Conservation (phyloP, 108 stramenopile genomes). For the Aurantiochytrium sp. region DNA sequence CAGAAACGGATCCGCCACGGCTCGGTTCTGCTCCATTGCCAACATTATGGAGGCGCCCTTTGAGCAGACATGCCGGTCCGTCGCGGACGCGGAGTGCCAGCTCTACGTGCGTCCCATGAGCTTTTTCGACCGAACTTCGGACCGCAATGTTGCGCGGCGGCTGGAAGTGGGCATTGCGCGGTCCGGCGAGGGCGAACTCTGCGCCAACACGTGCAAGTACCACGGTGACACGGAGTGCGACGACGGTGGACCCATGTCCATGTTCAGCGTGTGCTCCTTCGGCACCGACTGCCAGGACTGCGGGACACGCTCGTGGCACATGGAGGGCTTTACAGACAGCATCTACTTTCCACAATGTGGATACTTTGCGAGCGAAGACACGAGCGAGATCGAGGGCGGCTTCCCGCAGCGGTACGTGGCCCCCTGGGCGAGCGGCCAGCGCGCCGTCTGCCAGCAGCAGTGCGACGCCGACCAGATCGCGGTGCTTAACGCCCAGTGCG, state of each 20-base stretch:
- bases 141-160: neutral
- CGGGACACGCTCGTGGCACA: neutral
- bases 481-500: too few relatives aligned
- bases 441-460: neutral
- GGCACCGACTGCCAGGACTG: slow-evolving; percentile 10
- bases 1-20: neutral
- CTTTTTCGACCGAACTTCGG: neutral
- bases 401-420: neutral
- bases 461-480: neutral
- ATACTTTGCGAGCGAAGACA: neutral
- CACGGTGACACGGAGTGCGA: neutral
- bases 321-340: neutral
- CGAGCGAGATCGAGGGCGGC: neutral
- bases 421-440: neutral
- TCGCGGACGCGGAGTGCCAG: neutral
- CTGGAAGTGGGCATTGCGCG: neutral
- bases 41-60: neutral
- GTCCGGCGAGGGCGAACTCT: neutral
- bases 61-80: neutral
- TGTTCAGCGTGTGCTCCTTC: neutral
- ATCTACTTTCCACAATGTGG: neutral
- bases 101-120: neutral
- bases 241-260: neutral
- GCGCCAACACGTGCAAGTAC: neutral
- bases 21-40: neutral